Evolutionary conservation across 768 basidiomycete genomes (phyloP), one percentile per base, ranked within the genome.

Genomic region (Suillus brevipes): DNA sequence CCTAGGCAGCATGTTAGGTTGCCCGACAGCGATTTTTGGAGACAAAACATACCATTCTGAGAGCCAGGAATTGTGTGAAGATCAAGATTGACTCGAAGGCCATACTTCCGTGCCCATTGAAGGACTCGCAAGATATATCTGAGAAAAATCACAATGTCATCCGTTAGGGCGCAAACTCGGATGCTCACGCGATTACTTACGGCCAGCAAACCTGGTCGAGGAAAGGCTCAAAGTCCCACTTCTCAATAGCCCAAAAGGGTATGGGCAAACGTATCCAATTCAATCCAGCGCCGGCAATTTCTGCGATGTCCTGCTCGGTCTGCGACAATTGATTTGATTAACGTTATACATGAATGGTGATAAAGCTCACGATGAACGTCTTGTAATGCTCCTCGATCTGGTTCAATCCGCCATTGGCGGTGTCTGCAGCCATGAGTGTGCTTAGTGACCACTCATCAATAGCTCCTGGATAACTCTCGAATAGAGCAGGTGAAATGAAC

Each of bases 271-370:
- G 85, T 58, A 96, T 77, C 83, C 89, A 95, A 78, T 93, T 95
- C 61, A 95, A 77, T 3, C 94, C 95, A 34, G 92, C 94, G 43
- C 86, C 90, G 50, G 95, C 93, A 65, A 97, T 96, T 73, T 89
- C 80, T 38, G 94, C 94, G 66, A 96, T 88, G 78, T 97, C 95
- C 78, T 91, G 79, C 73, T 95, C 93, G 62, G 91, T 95, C 92
- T 95, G 74, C 25, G 50, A 61, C 31, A 52, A 52, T 36, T 9
- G 34, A 59, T 34, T 7, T 63, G 28, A 66, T 56, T 38, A 43
- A 2, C 50, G 38, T 20, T 18, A 18, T 9, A 20, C 38, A 34
- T 31, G 58, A 60, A 61, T 50, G 60, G 16, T 36, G 50, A 43
- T 37, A 55, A 55, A 59, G 79, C 89, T 73, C 72, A 92, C 89